Evolutionary conservation across 177 flowering plant species (phyloP).

Genomic region (Vitis hybrid): DNA sequence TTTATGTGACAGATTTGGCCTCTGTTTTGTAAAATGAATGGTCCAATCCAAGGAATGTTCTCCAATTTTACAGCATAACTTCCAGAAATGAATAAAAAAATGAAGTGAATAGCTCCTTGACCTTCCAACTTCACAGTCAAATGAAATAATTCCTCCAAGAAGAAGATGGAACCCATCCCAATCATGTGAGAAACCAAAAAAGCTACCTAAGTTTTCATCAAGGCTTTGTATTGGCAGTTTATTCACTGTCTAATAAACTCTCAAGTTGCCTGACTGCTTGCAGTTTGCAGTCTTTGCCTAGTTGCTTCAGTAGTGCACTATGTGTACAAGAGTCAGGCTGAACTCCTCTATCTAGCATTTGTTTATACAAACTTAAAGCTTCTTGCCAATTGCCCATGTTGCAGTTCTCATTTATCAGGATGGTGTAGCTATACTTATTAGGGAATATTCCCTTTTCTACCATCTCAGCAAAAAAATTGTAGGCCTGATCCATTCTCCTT

Average conservation of each 20-base stretch:
- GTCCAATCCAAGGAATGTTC: not conserved
- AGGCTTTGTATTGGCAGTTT: not conserved
- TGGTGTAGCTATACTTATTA: conserved; percentile 67
- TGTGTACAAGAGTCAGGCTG: conserved; percentile 63
- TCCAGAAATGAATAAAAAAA: not conserved
- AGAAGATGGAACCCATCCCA: not conserved
- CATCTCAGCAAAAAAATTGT: conserved; percentile 49
- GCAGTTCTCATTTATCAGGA: conserved; percentile 56
- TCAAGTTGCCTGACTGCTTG: conserved; percentile 42
- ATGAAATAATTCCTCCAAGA: not conserved
- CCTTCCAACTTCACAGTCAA: not conserved
- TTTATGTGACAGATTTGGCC: not conserved
- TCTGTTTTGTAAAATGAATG: not conserved
- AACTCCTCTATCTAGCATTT: conserved; percentile 62
- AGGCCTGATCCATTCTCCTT: conserved; percentile 45
- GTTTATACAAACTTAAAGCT: conserved; percentile 56
- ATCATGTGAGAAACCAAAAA: not conserved
- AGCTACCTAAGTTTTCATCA: not conserved
- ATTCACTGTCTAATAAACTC: conserved; percentile 16
- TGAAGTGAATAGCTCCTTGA: not conserved
- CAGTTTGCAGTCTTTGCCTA: conserved; percentile 30
- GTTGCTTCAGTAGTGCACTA: conserved; percentile 45
- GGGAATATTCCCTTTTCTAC: conserved; percentile 46
- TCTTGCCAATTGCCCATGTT: conserved; percentile 52
- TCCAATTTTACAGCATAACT: not conserved